Evolutionary conservation across 2,329 filamentous ascomycete species (phyloP).

Genomic region (Didymella arachidicola): DNA sequence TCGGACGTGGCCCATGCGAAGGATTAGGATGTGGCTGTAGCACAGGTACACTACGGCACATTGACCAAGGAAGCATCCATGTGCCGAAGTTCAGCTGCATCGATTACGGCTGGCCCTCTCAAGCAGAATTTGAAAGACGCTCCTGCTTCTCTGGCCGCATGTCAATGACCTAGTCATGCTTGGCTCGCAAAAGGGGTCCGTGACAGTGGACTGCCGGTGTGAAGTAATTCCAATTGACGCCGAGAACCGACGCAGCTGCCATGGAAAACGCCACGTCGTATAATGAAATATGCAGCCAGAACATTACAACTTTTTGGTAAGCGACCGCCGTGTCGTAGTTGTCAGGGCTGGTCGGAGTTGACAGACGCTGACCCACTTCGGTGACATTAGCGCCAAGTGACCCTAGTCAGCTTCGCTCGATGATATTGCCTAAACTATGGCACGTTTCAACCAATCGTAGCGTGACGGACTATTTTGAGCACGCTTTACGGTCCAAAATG

Average conservation of each 20-base stretch:
- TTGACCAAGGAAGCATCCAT: constrained; percentile 8
- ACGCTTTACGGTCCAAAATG: neutral
- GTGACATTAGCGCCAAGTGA: neutral
- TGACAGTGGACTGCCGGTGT: neutral
- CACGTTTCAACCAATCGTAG: constrained; percentile 20
- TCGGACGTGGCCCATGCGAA: constrained; percentile 8
- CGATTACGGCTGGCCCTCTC: constrained; percentile 4
- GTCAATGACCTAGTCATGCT: constrained; percentile 13
- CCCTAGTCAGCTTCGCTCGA: constrained; percentile 7
- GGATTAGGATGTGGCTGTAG: constrained; percentile 12
- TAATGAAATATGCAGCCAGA: constrained; percentile 4
- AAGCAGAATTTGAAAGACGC: constrained; percentile 3
- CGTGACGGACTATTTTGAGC: constrained; percentile 10
- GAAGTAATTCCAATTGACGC: neutral
- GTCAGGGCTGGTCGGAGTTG: constrained; percentile 8
- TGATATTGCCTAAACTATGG: constrained; percentile 10
- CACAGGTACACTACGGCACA: constrained; percentile 11
- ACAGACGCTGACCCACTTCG: constrained; percentile 10
- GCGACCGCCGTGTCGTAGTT: constrained; percentile 6
- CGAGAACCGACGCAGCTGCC: constrained; percentile 2
- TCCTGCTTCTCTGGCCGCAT: neutral
- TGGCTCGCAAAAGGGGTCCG: constrained; percentile 2
- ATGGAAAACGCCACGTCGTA: constrained; percentile 12
- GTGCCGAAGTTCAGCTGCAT: constrained; percentile 8
- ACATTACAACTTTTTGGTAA: constrained; percentile 3